These are phyloP conservation scores for Meripilus lineatus DNA, from an alignment of 1,284 basidiomycete genomes.

Conservation along the genomic window DNA sequence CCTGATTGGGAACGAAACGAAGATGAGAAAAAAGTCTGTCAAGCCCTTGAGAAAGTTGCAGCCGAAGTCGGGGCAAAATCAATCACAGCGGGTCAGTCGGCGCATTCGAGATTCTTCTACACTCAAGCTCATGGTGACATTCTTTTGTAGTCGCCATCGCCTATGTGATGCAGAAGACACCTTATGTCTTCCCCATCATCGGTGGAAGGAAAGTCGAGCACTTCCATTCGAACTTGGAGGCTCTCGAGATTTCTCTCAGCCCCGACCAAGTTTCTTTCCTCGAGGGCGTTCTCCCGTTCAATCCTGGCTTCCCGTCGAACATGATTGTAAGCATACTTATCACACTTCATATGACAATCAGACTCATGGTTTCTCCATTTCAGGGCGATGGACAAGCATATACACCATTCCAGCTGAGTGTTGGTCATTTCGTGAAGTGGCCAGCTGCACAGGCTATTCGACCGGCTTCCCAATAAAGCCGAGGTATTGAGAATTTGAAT, in stretches of 20 bases:
- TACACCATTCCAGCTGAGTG: neutral
- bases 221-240: conserved; percentile 39
- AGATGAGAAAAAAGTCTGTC: conserved; percentile 32
- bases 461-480: too few relatives aligned
- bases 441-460: conserved; percentile 1
- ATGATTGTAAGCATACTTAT: conserved; percentile 29
- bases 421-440: neutral
- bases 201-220: conserved; percentile 47
- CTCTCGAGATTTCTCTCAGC: conserved; percentile 37
- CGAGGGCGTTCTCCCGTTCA: conserved; percentile 35
- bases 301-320: conserved; percentile 35
- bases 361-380: neutral
- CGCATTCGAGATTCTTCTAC: neutral
- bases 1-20: conserved; percentile 35
- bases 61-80: conserved; percentile 33
- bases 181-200: conserved; percentile 38
- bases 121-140: neutral
- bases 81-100: conserved; percentile 31
- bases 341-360: neutral
- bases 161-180: conserved; percentile 41
- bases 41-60: conserved; percentile 40
- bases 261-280: conserved; percentile 36
- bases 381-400: neutral
- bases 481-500: too few relatives aligned
- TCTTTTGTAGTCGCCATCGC: conserved; percentile 39